phyloP scores from a whole-genome alignment of 257 asterid species.

The Rehmannia glutinosa region DNA sequence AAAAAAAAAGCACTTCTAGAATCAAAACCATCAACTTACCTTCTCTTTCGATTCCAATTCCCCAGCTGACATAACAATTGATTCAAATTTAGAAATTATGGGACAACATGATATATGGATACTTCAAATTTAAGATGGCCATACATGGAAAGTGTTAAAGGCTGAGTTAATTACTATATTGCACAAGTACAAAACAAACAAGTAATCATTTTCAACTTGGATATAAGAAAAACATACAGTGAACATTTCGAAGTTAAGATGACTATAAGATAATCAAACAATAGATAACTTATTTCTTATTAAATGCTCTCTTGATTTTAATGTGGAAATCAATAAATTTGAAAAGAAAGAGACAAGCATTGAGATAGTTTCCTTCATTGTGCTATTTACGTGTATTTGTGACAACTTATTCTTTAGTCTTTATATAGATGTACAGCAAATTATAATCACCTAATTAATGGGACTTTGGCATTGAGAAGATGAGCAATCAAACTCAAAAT shows the following conservation, averaged over 20 bases:
- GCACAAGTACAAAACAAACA: too few species aligned
- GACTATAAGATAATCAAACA: background rate
- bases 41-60: conserved; percentile 97
- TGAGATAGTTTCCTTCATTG: conserved; percentile 2
- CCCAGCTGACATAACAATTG: conserved; percentile 94
- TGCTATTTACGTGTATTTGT: background rate
- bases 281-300: too few species aligned
- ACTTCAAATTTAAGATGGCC: background rate
- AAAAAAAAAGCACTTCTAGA: background rate
- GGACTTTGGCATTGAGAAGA: conserved; percentile 64
- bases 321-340: too few species aligned
- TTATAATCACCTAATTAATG: conserved; percentile 65
- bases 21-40: conserved; percentile 38
- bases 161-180: background rate
- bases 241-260: background rate
- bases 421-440: background rate
- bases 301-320: too few species aligned
- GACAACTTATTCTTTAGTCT: conserved; percentile 10
- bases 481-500: too few species aligned
- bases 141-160: background rate
- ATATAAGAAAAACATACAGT: too few species aligned
- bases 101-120: background rate
- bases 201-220: background rate
- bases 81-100: conserved; percentile 37
- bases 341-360: background rate